A percentile compares a stretch with the other conserved stretches of the same genome.
phyloP scores from a whole-genome alignment of 2,329 filamentous ascomycete genomes.

The Colletotrichum neosansevieriae region DNA sequence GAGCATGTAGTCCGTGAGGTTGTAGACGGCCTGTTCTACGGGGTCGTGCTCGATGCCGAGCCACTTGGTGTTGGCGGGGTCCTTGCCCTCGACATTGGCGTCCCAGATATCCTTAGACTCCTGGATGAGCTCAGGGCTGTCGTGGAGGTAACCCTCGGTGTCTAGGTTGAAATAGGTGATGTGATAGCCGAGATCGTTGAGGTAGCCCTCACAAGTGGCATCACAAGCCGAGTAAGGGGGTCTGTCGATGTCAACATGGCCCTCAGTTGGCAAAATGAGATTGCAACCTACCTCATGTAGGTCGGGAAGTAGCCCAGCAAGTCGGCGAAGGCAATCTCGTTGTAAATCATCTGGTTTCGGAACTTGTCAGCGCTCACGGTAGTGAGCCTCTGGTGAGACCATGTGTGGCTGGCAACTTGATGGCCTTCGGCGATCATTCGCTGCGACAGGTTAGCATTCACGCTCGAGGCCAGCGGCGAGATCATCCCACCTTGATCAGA shows the following conservation, averaged over 20 bases:
- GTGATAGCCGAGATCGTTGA: conserved; percentile 51
- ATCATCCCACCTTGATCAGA: conserved; percentile 51
- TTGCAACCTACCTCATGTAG: conserved; percentile 57
- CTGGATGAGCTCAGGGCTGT: conserved; percentile 49
- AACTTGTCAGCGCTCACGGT: conserved; percentile 43
- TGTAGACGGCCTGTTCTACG: conserved; percentile 54
- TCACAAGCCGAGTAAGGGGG: conserved; percentile 60
- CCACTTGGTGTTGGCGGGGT: conserved; percentile 44
- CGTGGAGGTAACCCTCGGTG: conserved; percentile 51
- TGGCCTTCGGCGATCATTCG: conserved; percentile 67
- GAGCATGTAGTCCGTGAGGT: conserved; percentile 53
- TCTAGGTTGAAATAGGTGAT: conserved; percentile 52
- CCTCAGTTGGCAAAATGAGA: too few relatives aligned
- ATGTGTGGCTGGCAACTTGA: conserved; percentile 71
- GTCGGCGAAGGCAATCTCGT: conserved; percentile 67
- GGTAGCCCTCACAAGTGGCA: conserved; percentile 29
- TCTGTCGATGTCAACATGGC: conserved; percentile 19
- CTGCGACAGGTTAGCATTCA: conserved; percentile 18
- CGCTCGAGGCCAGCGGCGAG: neutral
- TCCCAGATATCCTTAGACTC: conserved; percentile 53
- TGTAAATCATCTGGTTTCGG: conserved; percentile 62
- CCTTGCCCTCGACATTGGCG: conserved; percentile 47
- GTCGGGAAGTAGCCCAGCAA: conserved; percentile 67
- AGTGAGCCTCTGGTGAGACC: conserved; percentile 56
- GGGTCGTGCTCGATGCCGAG: conserved; percentile 55